Conservation (phyloP, 2,329 filamentous ascomycete genomes). For the Cercospora brassicicola region DNA sequence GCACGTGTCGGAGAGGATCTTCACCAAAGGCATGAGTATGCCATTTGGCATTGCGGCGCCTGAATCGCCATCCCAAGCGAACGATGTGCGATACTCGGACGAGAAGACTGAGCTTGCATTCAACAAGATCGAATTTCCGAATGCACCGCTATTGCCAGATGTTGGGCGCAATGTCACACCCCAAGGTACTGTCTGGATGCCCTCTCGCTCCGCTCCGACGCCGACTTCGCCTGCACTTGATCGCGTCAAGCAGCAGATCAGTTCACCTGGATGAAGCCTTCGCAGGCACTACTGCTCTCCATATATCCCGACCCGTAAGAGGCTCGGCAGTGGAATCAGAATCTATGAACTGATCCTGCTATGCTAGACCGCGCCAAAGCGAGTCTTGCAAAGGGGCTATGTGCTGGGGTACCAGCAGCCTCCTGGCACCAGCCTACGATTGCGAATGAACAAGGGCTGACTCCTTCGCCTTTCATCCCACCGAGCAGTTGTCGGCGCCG, state of each 20-base stretch:
- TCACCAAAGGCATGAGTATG: conserved; percentile 17
- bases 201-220: neutral
- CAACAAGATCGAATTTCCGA: conserved; percentile 9
- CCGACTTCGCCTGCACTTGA: neutral
- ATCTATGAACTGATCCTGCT: neutral
- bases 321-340: neutral
- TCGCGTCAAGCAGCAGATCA: neutral
- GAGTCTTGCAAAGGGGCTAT: neutral
- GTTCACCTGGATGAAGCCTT: neutral
- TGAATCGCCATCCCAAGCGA: neutral
- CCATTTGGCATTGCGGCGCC: conserved; percentile 4
- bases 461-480: neutral
- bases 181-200: conserved; percentile 12
- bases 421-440: neutral
- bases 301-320: neutral
- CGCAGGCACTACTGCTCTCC: too few relatives aligned
- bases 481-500: neutral
- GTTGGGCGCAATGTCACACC: conserved; percentile 9
- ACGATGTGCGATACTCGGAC: neutral
- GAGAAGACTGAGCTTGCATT: conserved; percentile 4
- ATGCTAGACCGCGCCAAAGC: neutral
- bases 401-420: neutral
- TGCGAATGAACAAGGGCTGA: neutral
- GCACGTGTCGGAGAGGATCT: conserved; percentile 11
- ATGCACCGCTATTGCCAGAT: conserved; percentile 3